These are phyloP conservation scores for Fusarium irregulare DNA, from an alignment of 2,329 filamentous ascomycete species.

Conservation along the genomic window DNA sequence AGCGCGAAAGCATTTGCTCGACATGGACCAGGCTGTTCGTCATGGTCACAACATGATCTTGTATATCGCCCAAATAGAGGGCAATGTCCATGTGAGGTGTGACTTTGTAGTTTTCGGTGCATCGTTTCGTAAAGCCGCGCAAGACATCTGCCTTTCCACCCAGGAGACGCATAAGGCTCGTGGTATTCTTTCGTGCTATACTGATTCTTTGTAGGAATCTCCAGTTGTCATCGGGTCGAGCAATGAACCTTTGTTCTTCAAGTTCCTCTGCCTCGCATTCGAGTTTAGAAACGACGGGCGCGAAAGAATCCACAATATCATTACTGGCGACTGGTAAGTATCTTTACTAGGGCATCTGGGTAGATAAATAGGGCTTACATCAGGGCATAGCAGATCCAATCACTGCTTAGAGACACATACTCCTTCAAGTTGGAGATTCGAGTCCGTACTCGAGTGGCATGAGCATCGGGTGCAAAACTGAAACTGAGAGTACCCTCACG, in stretches of 20 bases:
- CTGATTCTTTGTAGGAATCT: conserved; percentile 91
- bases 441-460: conserved; percentile 88
- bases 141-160: conserved; percentile 99
- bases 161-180: conserved; percentile 90
- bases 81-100: conserved; percentile 97
- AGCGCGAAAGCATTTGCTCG: conserved; percentile 95
- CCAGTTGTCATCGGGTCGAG: conserved; percentile 88
- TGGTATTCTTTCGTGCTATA: conserved; percentile 90
- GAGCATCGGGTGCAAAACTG: conserved; percentile 87
- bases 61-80: conserved; percentile 95
- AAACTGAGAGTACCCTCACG: conserved; percentile 95
- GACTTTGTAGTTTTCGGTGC: conserved; percentile 96
- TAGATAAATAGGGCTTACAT: conserved; percentile 74
- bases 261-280: conserved; percentile 91
- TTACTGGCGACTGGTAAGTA: conserved; percentile 64
- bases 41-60: conserved; percentile 99
- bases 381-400: conserved; percentile 99
- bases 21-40: conserved; percentile 96
- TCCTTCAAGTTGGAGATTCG: conserved; percentile 93
- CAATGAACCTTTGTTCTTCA: conserved; percentile 94
- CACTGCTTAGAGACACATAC: conserved; percentile 91
- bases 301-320: conserved; percentile 96
- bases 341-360: not conserved
- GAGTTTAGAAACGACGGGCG: conserved; percentile 86
- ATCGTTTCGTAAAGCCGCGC: conserved; percentile 96